Percentiles rank a stretch among this genome's conserved stretches.
phyloP scores from a whole-genome alignment of 2,329 filamentous ascomycete species.

The Ophiostoma quercus region DNA sequence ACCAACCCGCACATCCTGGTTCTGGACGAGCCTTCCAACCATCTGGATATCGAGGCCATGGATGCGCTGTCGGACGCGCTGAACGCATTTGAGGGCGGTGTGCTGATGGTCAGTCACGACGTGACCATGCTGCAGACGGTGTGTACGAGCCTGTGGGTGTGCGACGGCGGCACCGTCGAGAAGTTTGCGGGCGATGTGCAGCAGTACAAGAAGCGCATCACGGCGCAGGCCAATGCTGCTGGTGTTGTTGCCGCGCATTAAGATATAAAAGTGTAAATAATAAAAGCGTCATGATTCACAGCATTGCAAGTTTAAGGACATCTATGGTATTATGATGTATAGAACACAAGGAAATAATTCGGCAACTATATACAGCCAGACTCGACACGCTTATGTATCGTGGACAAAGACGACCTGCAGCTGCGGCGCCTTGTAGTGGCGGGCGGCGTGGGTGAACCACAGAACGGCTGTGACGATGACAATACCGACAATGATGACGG shows the following conservation, averaged over 20 bases:
- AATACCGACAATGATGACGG: constrained; percentile 48
- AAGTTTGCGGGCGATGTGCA: constrained; percentile 95
- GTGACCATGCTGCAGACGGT: constrained; percentile 98
- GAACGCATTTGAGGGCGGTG: constrained; percentile 82
- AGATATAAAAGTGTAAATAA: background rate
- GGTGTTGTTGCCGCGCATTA: constrained; percentile 72
- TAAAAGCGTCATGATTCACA: background rate
- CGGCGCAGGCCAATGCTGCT: constrained; percentile 77
- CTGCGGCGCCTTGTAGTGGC: constrained; percentile 11
- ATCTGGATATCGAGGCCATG: constrained; percentile 99
- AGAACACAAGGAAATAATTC: too few relatives aligned
- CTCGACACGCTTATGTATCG: constrained; percentile 2
- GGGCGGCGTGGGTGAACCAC: constrained; percentile 38
- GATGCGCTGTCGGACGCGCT: constrained; percentile 84
- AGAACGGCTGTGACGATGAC: constrained; percentile 44
- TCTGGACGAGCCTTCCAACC: constrained; percentile 96
- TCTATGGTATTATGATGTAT: too few relatives aligned
- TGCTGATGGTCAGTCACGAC: constrained; percentile 98
- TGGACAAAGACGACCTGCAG: constrained; percentile 13
- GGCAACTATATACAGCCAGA: background rate
- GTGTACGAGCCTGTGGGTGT: constrained; percentile 93
- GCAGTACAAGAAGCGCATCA: constrained; percentile 95
- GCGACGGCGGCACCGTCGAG: constrained; percentile 87
- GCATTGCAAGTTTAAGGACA: background rate
- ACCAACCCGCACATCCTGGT: constrained; percentile 96